Percentiles rank a stretch among this genome's conserved stretches.
These are phyloP conservation scores for Conticribra weissflogii DNA, from an alignment of 108 stramenopile species.

Conservation along the genomic window DNA sequence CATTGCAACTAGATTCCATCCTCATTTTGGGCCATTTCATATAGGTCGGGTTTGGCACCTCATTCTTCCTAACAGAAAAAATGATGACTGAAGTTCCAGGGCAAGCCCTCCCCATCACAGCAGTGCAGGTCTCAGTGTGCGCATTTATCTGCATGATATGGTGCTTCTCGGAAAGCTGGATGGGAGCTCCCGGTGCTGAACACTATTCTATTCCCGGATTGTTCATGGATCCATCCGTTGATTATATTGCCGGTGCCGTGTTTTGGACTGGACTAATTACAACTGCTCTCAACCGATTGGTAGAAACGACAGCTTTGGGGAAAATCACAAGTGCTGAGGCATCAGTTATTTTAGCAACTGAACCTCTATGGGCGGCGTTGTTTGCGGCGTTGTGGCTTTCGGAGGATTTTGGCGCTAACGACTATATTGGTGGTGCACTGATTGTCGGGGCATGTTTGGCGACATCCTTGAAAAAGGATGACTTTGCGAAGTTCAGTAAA, in stretches of 20 bases:
- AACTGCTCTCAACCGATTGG: constrained; percentile 57
- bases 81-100: constrained; percentile 61
- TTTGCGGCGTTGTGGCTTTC: constrained; percentile 56
- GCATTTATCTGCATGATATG: constrained; percentile 59
- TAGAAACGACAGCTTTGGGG: constrained; percentile 66
- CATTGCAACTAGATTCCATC: too few relatives aligned
- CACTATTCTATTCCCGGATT: constrained; percentile 52
- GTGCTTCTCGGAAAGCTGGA: constrained; percentile 55
- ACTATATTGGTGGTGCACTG: constrained; percentile 52
- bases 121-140: constrained; percentile 55
- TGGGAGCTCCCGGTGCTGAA: constrained; percentile 33
- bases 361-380: constrained; percentile 76
- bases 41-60: constrained; percentile 31
- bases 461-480: constrained; percentile 4
- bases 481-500: too few relatives aligned
- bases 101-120: constrained; percentile 68
- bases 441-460: constrained; percentile 66
- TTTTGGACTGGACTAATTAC: constrained; percentile 66
- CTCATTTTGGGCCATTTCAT: background rate
- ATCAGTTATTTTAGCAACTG: constrained; percentile 71
- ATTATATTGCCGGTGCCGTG: constrained; percentile 51
- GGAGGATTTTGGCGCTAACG: constrained; percentile 45
- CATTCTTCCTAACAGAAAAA: constrained; percentile 58
- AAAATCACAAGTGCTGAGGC: constrained; percentile 61
- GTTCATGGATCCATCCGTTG: constrained; percentile 45